phyloP scores from a whole-genome alignment of 768 basidiomycete genomes.

The Phylloporus arenicola region DNA sequence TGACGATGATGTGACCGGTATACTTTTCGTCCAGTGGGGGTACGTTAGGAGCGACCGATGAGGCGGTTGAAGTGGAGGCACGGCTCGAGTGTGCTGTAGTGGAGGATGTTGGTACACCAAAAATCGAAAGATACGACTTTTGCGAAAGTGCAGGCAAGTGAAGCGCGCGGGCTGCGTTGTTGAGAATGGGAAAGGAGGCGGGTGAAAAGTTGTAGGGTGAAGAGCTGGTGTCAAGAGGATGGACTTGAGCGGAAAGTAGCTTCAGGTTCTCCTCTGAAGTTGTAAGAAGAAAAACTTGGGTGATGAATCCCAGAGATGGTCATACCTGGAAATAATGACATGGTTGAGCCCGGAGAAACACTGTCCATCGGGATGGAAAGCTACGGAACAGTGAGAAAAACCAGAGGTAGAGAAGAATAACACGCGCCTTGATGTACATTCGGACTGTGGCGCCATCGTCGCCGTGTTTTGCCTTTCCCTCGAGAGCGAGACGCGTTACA shows the following conservation, averaged over 20 bases:
- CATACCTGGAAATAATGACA: conserved; percentile 70
- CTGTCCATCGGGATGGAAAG: conserved; percentile 64
- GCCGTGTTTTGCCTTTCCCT: conserved; percentile 64
- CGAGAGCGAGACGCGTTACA: conserved; percentile 68
- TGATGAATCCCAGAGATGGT: neutral
- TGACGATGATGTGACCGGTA: conserved; percentile 71
- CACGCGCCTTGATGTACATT: conserved; percentile 69
- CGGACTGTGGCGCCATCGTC: conserved; percentile 62
- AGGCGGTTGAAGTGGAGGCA: conserved; percentile 27
- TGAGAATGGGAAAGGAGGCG: conserved; percentile 53
- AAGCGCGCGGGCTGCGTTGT: conserved; percentile 64
- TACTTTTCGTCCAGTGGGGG: conserved; percentile 60
- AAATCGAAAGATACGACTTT: conserved; percentile 56
- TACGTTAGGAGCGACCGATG: conserved; percentile 20
- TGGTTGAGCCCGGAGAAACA: conserved; percentile 58
- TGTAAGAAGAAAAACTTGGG: neutral
- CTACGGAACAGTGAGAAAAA: conserved; percentile 30
- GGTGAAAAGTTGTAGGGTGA: conserved; percentile 74
- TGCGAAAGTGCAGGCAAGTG: conserved; percentile 56
- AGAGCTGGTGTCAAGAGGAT: conserved; percentile 67
- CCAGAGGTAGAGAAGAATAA: neutral
- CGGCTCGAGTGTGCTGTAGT: conserved; percentile 29
- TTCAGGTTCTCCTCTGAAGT: conserved; percentile 72
- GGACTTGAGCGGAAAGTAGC: conserved; percentile 65
- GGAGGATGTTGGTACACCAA: conserved; percentile 38